These are phyloP conservation scores for Paraconiothyrium brasiliense DNA, from an alignment of 2,329 filamentous ascomycete genomes.

Conservation along the genomic window DNA sequence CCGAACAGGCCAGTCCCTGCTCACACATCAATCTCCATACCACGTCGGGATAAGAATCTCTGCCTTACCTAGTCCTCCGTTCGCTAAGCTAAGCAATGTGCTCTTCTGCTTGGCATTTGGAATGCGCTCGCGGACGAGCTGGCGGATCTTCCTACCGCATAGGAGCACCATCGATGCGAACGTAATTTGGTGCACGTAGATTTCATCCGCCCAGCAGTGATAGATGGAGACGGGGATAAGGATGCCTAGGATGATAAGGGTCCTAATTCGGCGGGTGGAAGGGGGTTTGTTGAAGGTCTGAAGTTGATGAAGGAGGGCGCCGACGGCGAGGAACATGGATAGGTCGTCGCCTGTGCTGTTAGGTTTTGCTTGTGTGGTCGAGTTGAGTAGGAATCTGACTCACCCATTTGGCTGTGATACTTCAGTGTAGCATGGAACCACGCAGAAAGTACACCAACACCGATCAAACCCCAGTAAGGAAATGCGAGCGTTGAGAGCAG, in stretches of 20 bases:
- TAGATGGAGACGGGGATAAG: conserved; percentile 47
- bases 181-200: conserved; percentile 48
- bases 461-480: conserved; percentile 55
- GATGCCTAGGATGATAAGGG: conserved; percentile 37
- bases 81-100: conserved; percentile 37
- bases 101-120: conserved; percentile 32
- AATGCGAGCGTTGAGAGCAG: conserved; percentile 45
- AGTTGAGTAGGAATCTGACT: conserved; percentile 12
- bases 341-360: conserved; percentile 60
- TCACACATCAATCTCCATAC: not conserved
- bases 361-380: not conserved
- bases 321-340: conserved; percentile 66
- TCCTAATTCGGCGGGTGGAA: conserved; percentile 34
- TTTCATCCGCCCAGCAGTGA: conserved; percentile 51
- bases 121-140: conserved; percentile 39
- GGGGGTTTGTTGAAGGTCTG: conserved; percentile 52
- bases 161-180: conserved; percentile 55
- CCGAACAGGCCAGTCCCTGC: conserved; percentile 57
- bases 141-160: conserved; percentile 43
- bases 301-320: conserved; percentile 62
- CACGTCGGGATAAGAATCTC: not conserved
- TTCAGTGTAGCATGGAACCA: conserved; percentile 57
- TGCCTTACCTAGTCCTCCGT: conserved; percentile 39
- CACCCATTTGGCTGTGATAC: conserved; percentile 59
- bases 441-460: conserved; percentile 54